These are phyloP conservation scores for Niebla homalea DNA, from an alignment of 495 filamentous ascomycete species.

Conservation along the genomic window DNA sequence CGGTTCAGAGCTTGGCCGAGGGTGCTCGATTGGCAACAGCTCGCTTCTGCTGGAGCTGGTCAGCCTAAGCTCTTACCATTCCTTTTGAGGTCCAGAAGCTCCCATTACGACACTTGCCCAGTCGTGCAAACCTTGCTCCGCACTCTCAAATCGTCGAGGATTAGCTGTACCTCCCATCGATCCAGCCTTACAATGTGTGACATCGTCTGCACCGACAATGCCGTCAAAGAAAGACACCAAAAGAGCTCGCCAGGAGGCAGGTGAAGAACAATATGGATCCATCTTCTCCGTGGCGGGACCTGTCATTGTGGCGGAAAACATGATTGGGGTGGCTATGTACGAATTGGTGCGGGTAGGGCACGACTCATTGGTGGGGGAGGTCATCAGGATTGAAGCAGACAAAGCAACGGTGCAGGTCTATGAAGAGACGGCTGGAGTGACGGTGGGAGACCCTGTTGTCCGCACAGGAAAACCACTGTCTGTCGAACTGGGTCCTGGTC, in stretches of 20 bases:
- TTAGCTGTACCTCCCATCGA: too few species aligned
- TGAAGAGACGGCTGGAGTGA: slow-evolving; percentile 95
- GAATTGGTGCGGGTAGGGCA: slow-evolving; percentile 88
- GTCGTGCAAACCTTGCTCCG: too few species aligned
- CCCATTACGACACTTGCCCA: too few species aligned
- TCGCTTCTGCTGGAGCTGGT: too few species aligned
- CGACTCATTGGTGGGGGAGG: slow-evolving; percentile 82
- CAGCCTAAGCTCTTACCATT: too few species aligned
- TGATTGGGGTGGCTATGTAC: slow-evolving; percentile 58
- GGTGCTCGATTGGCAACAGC: too few species aligned
- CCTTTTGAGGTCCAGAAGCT: too few species aligned
- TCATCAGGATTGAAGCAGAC: slow-evolving; percentile 92
- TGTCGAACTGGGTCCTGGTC: slow-evolving; percentile 89
- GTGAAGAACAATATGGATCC: slow-evolving; percentile 43
- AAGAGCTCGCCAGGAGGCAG: slow-evolving; percentile 27
- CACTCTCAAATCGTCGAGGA: too few species aligned
- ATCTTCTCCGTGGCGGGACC: slow-evolving; percentile 52
- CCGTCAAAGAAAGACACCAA: slow-evolving; percentile 24
- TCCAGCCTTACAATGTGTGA: too few species aligned
- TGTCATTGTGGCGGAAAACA: slow-evolving; percentile 93
- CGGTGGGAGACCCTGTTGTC: slow-evolving; percentile 83
- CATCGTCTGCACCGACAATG: not conserved
- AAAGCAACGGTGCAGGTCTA: slow-evolving; percentile 97
- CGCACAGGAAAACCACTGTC: slow-evolving; percentile 90
- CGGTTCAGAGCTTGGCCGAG: too few species aligned